Base-by-base conservation (phyloP, 768 basidiomycete genomes). In the Austroboletus eburneus region DNA sequence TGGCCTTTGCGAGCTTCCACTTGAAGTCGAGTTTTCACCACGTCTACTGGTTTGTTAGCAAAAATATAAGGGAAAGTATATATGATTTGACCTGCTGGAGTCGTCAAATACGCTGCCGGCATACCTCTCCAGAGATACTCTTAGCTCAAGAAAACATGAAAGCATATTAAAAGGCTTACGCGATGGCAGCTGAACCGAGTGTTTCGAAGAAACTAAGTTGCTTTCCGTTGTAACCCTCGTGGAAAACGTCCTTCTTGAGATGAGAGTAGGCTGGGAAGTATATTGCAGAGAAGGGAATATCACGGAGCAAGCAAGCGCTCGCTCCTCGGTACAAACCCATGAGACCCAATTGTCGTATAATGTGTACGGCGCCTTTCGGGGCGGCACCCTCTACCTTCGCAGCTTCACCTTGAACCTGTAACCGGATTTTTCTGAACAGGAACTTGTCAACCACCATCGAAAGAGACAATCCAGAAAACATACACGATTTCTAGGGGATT, bases 401-500 rank as follows among this genome's bases (percentile, higher is more conserved):
- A 24, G 90, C 85, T 70, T 98, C 94, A 23, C 96, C 96, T 66
- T 94, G 93, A n/a, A 96, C 70, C 62, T 96, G 93, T 24, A 95
- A 71, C 35, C 94, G 87, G 58, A 96, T 96, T 77, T 94, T 92
- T 39, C 90, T 92, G 52, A 16, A 53, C 32, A 48, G 25, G 7
- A 14, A 18, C 18, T 18, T 32, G 46, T 51, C 4, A 51, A 24
- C 5, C 22, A 12, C 42, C 12, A 39, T 34, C 17, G 1, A 43
- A 18, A 30, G 10, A 16, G 34, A n/a, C 6, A 6, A 34, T 20
- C 38, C 27, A 6, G 16, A 12, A 37, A 13, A 51, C 85, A 51
- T 79, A 92, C 90, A 91, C 89, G 68, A 94, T 94, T 69, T 95
- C 92, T 49, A 99, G 70, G 37, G 96, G 96, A 65, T 98, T 99